Evolutionary conservation across 225 moss, liverwort and hornwort genomes (phyloP).

Genomic region (Anthoceros angustus): DNA sequence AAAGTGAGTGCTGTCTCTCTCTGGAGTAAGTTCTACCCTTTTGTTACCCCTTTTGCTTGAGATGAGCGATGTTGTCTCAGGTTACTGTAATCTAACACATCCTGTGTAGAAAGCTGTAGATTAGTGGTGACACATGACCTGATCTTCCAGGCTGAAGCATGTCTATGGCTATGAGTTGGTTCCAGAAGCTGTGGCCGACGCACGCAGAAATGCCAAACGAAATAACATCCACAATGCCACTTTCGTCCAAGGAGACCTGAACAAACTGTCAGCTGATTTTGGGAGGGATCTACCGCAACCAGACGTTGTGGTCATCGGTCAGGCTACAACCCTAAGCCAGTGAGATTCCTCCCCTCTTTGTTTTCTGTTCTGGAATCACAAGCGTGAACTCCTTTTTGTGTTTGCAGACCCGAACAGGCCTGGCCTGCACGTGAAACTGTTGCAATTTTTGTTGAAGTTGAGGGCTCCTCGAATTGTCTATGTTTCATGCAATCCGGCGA

Average conservation of each 20-base stretch:
- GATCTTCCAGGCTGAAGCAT: slow-evolving; percentile 55
- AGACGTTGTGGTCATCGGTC: slow-evolving; percentile 72
- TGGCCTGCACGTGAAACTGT: slow-evolving; percentile 84
- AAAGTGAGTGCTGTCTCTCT: slow-evolving; percentile 24
- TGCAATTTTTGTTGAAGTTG: slow-evolving; percentile 58
- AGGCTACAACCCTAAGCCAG: slow-evolving; percentile 10
- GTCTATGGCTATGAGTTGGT: slow-evolving; percentile 93
- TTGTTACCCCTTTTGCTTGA: too few relatives aligned
- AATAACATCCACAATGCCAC: slow-evolving; percentile 78
- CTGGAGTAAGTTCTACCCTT: neutral
- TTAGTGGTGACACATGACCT: neutral
- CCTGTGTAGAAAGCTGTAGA: neutral
- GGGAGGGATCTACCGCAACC: slow-evolving; percentile 58
- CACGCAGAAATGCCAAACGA: slow-evolving; percentile 65
- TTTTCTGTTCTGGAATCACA: neutral
- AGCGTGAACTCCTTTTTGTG: neutral
- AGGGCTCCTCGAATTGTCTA: slow-evolving; percentile 64
- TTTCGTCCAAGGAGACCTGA: slow-evolving; percentile 85
- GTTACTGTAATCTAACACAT: too few relatives aligned
- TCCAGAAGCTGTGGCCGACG: slow-evolving; percentile 88
- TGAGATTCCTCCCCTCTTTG: neutral
- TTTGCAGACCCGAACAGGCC: slow-evolving; percentile 84
- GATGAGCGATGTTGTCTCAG: too few relatives aligned
- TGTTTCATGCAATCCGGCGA: slow-evolving; percentile 96
- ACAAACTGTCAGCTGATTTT: slow-evolving; percentile 72